A percentile compares a stretch with the other conserved stretches of the same genome.
Conservation (phyloP, 2,329 filamentous ascomycete species). For the Penicillium sp. region DNA sequence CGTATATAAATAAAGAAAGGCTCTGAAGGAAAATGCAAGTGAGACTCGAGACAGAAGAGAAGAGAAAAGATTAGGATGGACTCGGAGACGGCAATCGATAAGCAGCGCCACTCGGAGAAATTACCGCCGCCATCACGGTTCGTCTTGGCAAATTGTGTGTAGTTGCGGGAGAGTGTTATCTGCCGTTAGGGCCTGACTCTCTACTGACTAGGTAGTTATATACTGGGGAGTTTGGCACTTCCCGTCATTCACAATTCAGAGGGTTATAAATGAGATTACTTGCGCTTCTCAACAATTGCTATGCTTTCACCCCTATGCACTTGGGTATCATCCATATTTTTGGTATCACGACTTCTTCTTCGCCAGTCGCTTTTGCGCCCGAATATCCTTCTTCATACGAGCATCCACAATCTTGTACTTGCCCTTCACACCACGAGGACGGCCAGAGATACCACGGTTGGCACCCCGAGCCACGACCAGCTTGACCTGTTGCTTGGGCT, state of each 20-base stretch:
- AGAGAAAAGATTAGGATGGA: constrained; percentile 2
- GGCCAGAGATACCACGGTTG: constrained; percentile 82
- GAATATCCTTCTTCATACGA: constrained; percentile 93
- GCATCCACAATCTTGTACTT: constrained; percentile 97
- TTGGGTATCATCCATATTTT: constrained; percentile 13
- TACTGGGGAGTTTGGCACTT: too few relatives aligned
- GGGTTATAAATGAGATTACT: background rate
- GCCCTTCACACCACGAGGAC: constrained; percentile 90
- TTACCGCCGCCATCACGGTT: constrained; percentile 13
- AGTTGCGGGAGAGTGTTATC: background rate
- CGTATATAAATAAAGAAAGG: constrained; percentile 5
- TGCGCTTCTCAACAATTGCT: background rate
- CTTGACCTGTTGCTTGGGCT: constrained; percentile 78
- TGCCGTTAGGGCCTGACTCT: too few relatives aligned
- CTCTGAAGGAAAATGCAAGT: background rate
- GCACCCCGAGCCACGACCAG: constrained; percentile 84
- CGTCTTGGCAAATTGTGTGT: background rate
- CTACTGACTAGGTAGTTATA: too few relatives aligned
- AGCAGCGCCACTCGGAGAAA: constrained; percentile 27
- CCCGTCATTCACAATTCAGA: too few relatives aligned
- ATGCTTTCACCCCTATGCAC: background rate
- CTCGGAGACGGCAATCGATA: constrained; percentile 16
- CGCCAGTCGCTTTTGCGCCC: constrained; percentile 77
- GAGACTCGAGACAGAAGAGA: constrained; percentile 10
- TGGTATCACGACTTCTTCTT: constrained; percentile 66